Evolutionary conservation across 306 rosid genomes (phyloP).

Genomic region (Luffa aegyptiaca): DNA sequence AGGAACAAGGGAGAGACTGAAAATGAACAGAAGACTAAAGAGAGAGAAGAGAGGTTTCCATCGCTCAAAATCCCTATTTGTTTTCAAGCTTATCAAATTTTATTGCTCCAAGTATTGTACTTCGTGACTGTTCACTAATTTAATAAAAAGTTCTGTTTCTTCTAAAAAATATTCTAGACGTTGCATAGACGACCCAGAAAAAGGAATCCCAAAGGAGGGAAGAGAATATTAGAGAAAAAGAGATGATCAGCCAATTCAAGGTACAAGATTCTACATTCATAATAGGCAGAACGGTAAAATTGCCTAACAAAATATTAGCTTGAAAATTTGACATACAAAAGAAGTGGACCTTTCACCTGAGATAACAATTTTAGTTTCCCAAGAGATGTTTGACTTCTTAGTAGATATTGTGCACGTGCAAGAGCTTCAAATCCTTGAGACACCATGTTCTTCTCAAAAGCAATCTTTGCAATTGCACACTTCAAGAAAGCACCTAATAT

Average conservation of each 20-base stretch:
- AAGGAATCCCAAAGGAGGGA: not conserved
- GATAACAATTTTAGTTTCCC: conserved; percentile 65
- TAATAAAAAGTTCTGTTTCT: not conserved
- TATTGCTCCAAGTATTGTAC: not conserved
- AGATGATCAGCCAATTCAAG: not conserved
- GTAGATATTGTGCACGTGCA: conserved; percentile 87
- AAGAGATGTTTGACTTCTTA: conserved; percentile 70
- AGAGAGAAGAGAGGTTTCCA: not conserved
- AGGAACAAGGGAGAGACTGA: not conserved
- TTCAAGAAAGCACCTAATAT: conserved; percentile 76
- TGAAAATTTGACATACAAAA: not conserved
- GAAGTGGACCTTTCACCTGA: conserved; percentile 36
- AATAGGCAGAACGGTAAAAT: not conserved
- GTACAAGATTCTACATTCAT: not conserved
- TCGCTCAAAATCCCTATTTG: not conserved
- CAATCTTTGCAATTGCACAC: conserved; percentile 90
- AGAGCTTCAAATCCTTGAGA: conserved; percentile 99
- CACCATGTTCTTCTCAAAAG: conserved; percentile 84
- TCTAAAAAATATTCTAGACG: not conserved
- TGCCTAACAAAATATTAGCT: not conserved
- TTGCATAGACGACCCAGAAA: not conserved
- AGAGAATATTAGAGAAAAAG: not conserved
- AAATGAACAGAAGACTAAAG: not conserved
- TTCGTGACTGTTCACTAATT: not conserved
- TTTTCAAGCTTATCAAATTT: not conserved